Evolutionary conservation across 805 yeast genomes (phyloP).

Genomic region (Candida manassasensis): DNA sequence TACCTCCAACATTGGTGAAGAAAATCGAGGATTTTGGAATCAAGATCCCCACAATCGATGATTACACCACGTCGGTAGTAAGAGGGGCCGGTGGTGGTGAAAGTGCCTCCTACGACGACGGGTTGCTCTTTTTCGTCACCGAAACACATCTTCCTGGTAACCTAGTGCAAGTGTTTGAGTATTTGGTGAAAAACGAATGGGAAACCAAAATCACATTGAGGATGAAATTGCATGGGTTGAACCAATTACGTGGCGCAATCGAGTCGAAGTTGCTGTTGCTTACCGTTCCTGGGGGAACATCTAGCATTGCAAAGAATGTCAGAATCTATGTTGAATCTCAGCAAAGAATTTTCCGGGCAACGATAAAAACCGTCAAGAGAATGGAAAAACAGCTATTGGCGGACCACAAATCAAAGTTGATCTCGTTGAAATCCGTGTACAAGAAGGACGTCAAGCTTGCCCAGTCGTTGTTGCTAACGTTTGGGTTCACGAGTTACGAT

Average conservation of each 20-base stretch:
- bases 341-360: constrained; percentile 38
- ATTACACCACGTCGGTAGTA: constrained; percentile 37
- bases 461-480: constrained; percentile 48
- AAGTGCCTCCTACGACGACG: constrained; percentile 21
- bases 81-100: constrained; percentile 5
- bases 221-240: constrained; percentile 57
- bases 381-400: constrained; percentile 43
- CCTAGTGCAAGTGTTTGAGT: constrained; percentile 51
- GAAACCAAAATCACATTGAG: constrained; percentile 47
- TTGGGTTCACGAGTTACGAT: constrained; percentile 54
- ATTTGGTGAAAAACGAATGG: constrained; percentile 44
- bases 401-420: constrained; percentile 38
- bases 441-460: constrained; percentile 51
- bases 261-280: constrained; percentile 35
- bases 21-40: constrained; percentile 34
- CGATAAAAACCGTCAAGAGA: constrained; percentile 42
- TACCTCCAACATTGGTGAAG: constrained; percentile 32
- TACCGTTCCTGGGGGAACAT: constrained; percentile 11
- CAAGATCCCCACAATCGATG: constrained; percentile 28
- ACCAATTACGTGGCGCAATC: constrained; percentile 48
- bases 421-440: constrained; percentile 55
- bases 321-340: constrained; percentile 48
- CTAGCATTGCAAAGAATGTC: constrained; percentile 17
- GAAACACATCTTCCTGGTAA: constrained; percentile 34
- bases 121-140: constrained; percentile 38